phyloP scores from a whole-genome alignment of 768 basidiomycete genomes.

The Kwoniella heveanensis region DNA sequence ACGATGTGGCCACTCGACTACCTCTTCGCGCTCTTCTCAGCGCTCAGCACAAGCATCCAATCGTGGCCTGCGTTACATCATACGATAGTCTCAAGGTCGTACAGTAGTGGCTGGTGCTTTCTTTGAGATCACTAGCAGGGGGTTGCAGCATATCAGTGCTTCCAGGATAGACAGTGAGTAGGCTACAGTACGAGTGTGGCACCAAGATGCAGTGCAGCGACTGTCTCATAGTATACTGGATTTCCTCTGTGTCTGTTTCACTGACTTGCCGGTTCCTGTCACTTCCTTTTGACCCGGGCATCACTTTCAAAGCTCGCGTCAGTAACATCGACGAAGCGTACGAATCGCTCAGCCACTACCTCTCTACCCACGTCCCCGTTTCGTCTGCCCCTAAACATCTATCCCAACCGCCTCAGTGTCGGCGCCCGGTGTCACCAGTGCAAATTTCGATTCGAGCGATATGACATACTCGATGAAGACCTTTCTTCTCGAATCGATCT shows the following conservation, averaged over 20 bases:
- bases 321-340: slow-evolving; percentile 9
- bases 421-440: too few species aligned
- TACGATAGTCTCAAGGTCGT: slow-evolving; percentile 10
- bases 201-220: too few species aligned
- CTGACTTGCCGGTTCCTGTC: too few species aligned
- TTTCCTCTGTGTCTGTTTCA: background rate
- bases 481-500: slow-evolving; percentile 7
- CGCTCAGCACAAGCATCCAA: background rate
- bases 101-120: slow-evolving; percentile 7
- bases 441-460: background rate
- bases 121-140: slow-evolving; percentile 10
- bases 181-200: too few species aligned
- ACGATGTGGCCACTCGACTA: slow-evolving; percentile 3
- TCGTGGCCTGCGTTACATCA: slow-evolving; percentile 1
- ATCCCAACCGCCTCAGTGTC: background rate
- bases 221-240: too few species aligned
- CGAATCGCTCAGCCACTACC: slow-evolving; percentile 21
- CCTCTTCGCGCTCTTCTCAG: background rate
- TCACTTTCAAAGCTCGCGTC: slow-evolving; percentile 8
- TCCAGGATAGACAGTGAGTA: slow-evolving; percentile 1
- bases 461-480: background rate
- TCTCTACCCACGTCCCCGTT: slow-evolving; percentile 8
- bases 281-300: background rate
- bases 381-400: background rate
- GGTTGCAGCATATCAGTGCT: background rate